Evolutionary conservation across 257 asterid genomes (phyloP), one percentile per base, ranked within the genome.

Genomic region (Ocimum tenuiflorum): DNA sequence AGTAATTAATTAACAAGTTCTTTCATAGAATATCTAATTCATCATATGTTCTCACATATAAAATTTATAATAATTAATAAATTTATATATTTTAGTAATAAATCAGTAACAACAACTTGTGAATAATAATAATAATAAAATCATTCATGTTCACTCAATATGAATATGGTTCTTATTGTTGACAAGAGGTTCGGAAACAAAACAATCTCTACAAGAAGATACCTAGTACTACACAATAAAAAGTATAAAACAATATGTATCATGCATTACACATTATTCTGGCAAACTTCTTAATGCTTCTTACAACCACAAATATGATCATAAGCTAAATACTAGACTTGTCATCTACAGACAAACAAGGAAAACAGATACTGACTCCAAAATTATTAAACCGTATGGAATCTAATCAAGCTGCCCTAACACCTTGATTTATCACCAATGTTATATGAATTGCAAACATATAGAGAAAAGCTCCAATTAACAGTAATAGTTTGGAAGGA

Each of bases 221-320:
- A 36, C 36, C 18, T 27, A 38, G 46, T 6, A 45, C 17, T 42
- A 45, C 65, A 48, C 22, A 67, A 24, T 47, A 8, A 20, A 46
- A 52, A 13, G 48, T 41, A 61, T 15, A 48, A 63, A 38, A 39
- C 49, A 68, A 6, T 9, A 55, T 29, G 42, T 33, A 48, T 68
- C 46, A 55, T n/a, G 31, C 41, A 27, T 62, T 49, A 55, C 72
- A 22, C 23, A 64, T 42, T 43, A 23, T 51, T 48, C 69, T 31
- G 36, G 27, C n/a, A 66, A 18, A 42, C 20, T 12, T 45, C 53
- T 49, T 24, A 9, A 54, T 17, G n/a, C 13, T 10, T 9, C 55
- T 20, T 47, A 3, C 7, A 22, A 60, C 19, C 61, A 27, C 39
- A 43, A 8, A 19, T 42, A 27, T 22, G 17, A 36, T 71, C 22